Conservation (phyloP, 192 early-diverging fungal species). For the Gryganskiella cystojenkinii region DNA sequence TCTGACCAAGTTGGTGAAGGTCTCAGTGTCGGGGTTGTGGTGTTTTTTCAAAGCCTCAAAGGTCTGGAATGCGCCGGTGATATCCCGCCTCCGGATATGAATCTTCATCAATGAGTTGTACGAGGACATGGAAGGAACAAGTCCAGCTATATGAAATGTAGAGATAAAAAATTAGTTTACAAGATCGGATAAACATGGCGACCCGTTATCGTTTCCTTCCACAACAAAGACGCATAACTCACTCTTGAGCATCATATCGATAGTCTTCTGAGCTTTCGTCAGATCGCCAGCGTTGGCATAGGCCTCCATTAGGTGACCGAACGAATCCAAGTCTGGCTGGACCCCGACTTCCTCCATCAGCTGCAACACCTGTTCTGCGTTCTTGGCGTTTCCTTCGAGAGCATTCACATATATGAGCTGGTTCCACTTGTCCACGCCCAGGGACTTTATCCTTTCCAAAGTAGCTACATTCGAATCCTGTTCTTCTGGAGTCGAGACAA, state of each 20-base stretch:
- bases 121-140: slow-evolving; percentile 19
- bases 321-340: slow-evolving; percentile 73
- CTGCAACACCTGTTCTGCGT: slow-evolving; percentile 37
- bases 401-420: slow-evolving; percentile 41
- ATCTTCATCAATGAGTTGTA: slow-evolving; percentile 43
- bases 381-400: slow-evolving; percentile 29
- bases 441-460: slow-evolving; percentile 13
- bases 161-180: neutral
- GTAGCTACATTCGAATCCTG: slow-evolving; percentile 10
- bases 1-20: slow-evolving; percentile 87
- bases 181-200: too few species aligned
- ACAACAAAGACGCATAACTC: slow-evolving; percentile 32
- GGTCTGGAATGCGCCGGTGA: slow-evolving; percentile 39
- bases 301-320: slow-evolving; percentile 83
- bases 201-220: too few species aligned
- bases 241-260: slow-evolving; percentile 67
- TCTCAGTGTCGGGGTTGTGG: slow-evolving; percentile 51
- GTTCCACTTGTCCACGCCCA: slow-evolving; percentile 44
- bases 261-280: slow-evolving; percentile 68
- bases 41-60: slow-evolving; percentile 55
- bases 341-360: slow-evolving; percentile 67
- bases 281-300: slow-evolving; percentile 76
- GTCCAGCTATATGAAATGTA: slow-evolving; percentile 11
- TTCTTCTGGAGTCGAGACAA: neutral
- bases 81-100: slow-evolving; percentile 36